Conservation (phyloP, 2,329 filamentous ascomycete species). For the Paecilomyces sp. region DNA sequence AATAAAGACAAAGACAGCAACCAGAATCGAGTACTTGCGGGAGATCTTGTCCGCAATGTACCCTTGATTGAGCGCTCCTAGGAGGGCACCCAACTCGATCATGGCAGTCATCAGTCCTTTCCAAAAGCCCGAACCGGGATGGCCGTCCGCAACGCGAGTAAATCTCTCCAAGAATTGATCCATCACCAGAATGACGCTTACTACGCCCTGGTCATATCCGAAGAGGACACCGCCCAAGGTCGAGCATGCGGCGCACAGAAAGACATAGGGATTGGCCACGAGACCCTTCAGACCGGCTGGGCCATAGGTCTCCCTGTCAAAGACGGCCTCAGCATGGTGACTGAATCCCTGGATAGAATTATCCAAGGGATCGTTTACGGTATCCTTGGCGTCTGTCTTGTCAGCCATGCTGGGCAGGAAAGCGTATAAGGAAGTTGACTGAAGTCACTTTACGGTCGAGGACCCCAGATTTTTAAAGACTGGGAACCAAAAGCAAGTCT, state of each 20-base stretch:
- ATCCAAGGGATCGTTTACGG: constrained; percentile 12
- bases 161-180: constrained; percentile 44
- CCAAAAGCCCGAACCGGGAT: constrained; percentile 32
- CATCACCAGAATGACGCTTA: constrained; percentile 45
- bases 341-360: constrained; percentile 19
- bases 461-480: neutral
- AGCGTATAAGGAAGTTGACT: neutral
- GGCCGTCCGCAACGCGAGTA: constrained; percentile 33
- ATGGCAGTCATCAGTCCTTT: constrained; percentile 47
- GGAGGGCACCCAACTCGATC: constrained; percentile 47
- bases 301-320: constrained; percentile 24
- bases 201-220: constrained; percentile 42
- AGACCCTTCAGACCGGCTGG: constrained; percentile 39
- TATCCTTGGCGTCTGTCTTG: constrained; percentile 2
- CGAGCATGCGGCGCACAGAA: constrained; percentile 45
- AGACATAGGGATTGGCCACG: constrained; percentile 43
- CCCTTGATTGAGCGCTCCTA: constrained; percentile 40
- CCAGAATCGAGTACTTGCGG: constrained; percentile 45
- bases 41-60: constrained; percentile 48
- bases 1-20: constrained; percentile 46
- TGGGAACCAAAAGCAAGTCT: neutral
- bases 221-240: constrained; percentile 46
- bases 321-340: constrained; percentile 26
- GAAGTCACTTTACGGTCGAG: neutral
- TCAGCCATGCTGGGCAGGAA: constrained; percentile 2